A percentile compares a stretch with the other conserved stretches of the same genome.
Evolutionary conservation across 2,329 filamentous ascomycete species (phyloP).

Genomic region (Paraconiothyrium brasiliense): DNA sequence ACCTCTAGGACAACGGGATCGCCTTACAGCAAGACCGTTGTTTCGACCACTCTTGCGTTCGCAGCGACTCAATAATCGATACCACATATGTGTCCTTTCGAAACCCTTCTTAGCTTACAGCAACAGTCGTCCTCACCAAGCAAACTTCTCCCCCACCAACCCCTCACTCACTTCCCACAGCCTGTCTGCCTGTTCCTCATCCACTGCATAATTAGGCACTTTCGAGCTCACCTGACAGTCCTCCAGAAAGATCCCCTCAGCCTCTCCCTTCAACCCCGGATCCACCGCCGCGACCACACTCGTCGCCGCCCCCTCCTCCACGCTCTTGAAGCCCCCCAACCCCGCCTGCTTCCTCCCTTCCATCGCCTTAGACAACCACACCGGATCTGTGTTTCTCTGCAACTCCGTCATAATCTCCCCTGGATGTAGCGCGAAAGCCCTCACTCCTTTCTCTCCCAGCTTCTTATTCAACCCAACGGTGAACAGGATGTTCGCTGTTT

Average conservation of each 20-base stretch:
- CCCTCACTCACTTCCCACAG: conserved; percentile 35
- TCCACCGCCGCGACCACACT: conserved; percentile 43
- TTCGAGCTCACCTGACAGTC: conserved; percentile 12
- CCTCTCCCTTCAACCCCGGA: conserved; percentile 37
- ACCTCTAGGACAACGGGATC: neutral
- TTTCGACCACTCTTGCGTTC: neutral
- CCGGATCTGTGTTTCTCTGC: neutral
- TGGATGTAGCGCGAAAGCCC: conserved; percentile 19
- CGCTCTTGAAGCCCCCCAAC: conserved; percentile 31
- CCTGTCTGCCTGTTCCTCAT: conserved; percentile 32
- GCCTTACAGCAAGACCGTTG: neutral
- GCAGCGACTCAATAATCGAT: neutral
- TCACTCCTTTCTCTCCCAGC: conserved; percentile 14
- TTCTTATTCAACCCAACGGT: conserved; percentile 14
- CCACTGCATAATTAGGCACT: conserved; percentile 27
- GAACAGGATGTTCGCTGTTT: conserved; percentile 25
- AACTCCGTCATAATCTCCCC: conserved; percentile 22
- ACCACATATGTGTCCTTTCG: neutral
- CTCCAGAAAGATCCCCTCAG: conserved; percentile 22
- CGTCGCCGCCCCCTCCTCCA: conserved; percentile 49
- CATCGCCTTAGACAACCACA: neutral
- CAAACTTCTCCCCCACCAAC: conserved; percentile 24
- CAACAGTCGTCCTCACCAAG: conserved; percentile 15
- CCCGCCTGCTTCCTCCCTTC: neutral
- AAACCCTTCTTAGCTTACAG: neutral